Conservation (phyloP, 805 yeast genomes). For the Sugiyamaella mastotermitis region DNA sequence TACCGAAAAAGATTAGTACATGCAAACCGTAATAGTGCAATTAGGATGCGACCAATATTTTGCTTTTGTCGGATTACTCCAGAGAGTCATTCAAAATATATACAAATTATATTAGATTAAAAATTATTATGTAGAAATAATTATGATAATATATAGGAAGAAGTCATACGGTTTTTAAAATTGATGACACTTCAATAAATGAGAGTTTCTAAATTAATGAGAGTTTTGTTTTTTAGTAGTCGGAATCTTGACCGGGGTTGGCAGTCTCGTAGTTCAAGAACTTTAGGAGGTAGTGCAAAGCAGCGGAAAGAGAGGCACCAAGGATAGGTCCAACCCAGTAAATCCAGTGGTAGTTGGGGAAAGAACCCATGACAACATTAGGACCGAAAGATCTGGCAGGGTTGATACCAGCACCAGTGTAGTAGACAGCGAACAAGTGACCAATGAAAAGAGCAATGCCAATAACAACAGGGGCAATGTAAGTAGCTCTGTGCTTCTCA, state of each 20-base stretch:
- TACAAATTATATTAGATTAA: too few species aligned
- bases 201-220: too few species aligned
- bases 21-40: too few species aligned
- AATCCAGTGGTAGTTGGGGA: slow-evolving; percentile 86
- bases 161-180: too few species aligned
- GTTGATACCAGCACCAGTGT: slow-evolving; percentile 88
- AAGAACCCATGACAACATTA: slow-evolving; percentile 59
- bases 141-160: too few species aligned
- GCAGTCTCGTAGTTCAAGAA: slow-evolving; percentile 60
- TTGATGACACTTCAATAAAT: too few species aligned
- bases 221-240: slow-evolving; percentile 21
- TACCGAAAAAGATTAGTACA: too few species aligned
- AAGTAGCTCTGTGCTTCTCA: slow-evolving; percentile 70
- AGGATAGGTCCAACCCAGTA: slow-evolving; percentile 86
- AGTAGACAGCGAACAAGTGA: slow-evolving; percentile 73
- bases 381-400: slow-evolving; percentile 91
- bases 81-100: too few species aligned
- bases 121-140: too few species aligned
- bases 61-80: too few species aligned
- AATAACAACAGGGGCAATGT: slow-evolving; percentile 75
- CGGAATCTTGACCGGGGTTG: slow-evolving; percentile 66
- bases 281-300: slow-evolving; percentile 62
- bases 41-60: too few species aligned
- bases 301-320: slow-evolving; percentile 62
- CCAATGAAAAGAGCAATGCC: slow-evolving; percentile 79